phyloP scores from a whole-genome alignment of 768 basidiomycete species.

The Trametes villosa region DNA sequence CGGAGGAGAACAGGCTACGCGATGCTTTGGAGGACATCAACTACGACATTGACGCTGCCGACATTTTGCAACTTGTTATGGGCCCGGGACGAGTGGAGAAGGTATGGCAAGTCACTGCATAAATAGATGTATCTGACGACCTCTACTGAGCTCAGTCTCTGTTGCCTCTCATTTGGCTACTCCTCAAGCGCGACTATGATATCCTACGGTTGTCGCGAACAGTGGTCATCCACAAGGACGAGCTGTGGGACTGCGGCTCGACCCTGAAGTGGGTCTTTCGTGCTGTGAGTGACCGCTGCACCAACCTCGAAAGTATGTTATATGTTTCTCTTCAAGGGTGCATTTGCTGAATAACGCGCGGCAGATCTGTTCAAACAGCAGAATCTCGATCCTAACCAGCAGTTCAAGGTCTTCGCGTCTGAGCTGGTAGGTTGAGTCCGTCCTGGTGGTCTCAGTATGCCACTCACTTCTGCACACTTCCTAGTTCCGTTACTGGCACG shows the following conservation, averaged over 20 bases:
- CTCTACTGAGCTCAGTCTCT: slow-evolving; percentile 32
- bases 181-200: slow-evolving; percentile 40
- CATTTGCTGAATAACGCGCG: not conserved
- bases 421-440: slow-evolving; percentile 29
- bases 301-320: slow-evolving; percentile 31
- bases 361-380: slow-evolving; percentile 36
- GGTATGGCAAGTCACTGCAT: slow-evolving; percentile 23
- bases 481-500: slow-evolving; percentile 23
- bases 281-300: slow-evolving; percentile 31
- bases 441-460: too few species aligned
- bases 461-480: not conserved
- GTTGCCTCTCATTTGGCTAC: slow-evolving; percentile 40
- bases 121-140: not conserved
- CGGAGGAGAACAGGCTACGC: slow-evolving; percentile 33
- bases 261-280: slow-evolving; percentile 27
- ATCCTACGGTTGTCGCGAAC: slow-evolving; percentile 36
- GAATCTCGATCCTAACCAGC: slow-evolving; percentile 29
- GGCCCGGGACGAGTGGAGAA: slow-evolving; percentile 42
- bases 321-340: not conserved
- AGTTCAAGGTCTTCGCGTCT: slow-evolving; percentile 35
- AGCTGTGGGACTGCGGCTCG: slow-evolving; percentile 32
- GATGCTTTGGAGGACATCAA: slow-evolving; percentile 32
- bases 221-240: slow-evolving; percentile 34
- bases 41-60: slow-evolving; percentile 38
- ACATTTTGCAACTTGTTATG: slow-evolving; percentile 36